Evolutionary conservation across 1,284 basidiomycete species (phyloP), one percentile per base, ranked within the genome.

Genomic region (Leccinum angustisporum): DNA sequence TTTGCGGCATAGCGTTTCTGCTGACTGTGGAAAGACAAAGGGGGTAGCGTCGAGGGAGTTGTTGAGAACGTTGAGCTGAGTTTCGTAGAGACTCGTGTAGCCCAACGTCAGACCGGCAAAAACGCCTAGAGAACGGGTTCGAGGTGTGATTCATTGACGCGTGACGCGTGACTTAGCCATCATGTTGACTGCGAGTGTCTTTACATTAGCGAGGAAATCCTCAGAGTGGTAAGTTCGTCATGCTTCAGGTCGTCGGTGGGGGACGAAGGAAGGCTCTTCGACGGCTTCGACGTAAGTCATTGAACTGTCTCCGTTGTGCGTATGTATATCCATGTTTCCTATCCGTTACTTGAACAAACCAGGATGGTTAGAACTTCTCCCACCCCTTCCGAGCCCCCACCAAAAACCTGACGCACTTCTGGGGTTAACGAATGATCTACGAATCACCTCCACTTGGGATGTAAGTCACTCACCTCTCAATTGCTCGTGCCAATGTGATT

Each of bases 311-410:
- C n/a, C n/a, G n/a, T n/a, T n/a, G n/a, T n/a, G n/a, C n/a, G n/a
- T n/a, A n/a, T n/a, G n/a, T n/a, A n/a, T n/a, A n/a, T n/a, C n/a
- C n/a, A n/a, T n/a, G n/a, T n/a, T n/a, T n/a, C n/a, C n/a, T n/a
- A n/a, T n/a, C n/a, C n/a, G n/a, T n/a, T 89, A 86, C 74, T 95
- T 97, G 76, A 94, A 90, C 71, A 92, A 97, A 78, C 97, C 97
- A 1, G 87, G 90, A 40, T 98, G 94, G 90, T 83, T 89, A 31
- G 92, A 96, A 72, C 84, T 99, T 2, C 84, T 99, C 4, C 97
- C 97, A 60, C 91, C 91, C 5, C 81, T 93, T 54, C 93, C 95
- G 4, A 81, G 88, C 53, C 91, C 92, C 4, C 88, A 94, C 68
- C 88, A 92, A 75, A 91, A 95, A 59, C 95, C 94, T 1, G 97